Evolutionary conservation across 108 stramenopile species (phyloP), one percentile per base, ranked within the genome.

Genomic region (Skeletonema costatum): DNA sequence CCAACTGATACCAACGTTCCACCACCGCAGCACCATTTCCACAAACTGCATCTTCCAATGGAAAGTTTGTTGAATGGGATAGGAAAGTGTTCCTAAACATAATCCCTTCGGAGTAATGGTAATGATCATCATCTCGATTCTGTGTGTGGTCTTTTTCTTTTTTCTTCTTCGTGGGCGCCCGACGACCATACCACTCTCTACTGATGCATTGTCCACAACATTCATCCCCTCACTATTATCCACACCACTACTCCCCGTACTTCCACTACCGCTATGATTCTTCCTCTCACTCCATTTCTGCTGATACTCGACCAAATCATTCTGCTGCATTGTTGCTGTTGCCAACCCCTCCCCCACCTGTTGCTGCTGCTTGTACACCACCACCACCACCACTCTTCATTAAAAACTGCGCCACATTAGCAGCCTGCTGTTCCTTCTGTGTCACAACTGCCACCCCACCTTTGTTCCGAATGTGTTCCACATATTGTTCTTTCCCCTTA

Each of bases 1-100:
- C 80, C 64, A 94, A 70, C 60, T 86, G 85, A 78, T 86, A 88
- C 93, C 91, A 94, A 68, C 89, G 77, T 64, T 95, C 94, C 6
- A 92, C 59, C 14, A 84, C 74, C 5, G 89, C 86, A 11, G 65
- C 80, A 42, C 74, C 66, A 35, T 68, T 59, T 21, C 70, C 71
- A 6, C 75, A 61, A 35, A 67, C 61, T 3, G 79, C 81, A 53
- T 85, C 88, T 61, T 85, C 85, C 31, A 87, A 69, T n/a, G 85
- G 78, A 13, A 13, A 95, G 74, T 25, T 84, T 73, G 3, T 87
- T 66, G n/a, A 95, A 60, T 13, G 94, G 92, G 32, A 95, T 85
- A 5, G 90, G 90, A 63, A 16, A 90, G 63, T 1, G 86, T 85
- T 6, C 90, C 94, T 8, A 95, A 67, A 32, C 87, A 80, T 29